A percentile compares a stretch with the other conserved stretches of the same genome.
Conservation (phyloP, 2,329 filamentous ascomycete genomes). For the Acrocalymma vagum region DNA sequence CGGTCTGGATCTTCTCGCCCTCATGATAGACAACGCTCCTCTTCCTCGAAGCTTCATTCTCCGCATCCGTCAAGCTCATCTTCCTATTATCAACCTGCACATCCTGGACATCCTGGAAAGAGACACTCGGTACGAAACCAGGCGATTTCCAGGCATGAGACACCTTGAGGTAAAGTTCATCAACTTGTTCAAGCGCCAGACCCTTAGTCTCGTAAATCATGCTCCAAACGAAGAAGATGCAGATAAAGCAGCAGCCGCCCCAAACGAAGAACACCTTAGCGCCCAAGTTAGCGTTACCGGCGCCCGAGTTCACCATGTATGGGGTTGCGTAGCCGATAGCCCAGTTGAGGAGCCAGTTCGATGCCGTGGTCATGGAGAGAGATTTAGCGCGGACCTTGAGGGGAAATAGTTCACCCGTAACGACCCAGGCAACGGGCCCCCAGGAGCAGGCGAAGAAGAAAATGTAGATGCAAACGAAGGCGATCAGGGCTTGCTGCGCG, state of each 20-base stretch:
- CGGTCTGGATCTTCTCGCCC: no score
- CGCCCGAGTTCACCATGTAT: constrained; percentile 69
- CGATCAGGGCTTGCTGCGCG: constrained; percentile 50
- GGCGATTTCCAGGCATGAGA: constrained; percentile 75
- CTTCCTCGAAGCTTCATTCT: constrained; percentile 41
- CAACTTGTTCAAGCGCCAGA: constrained; percentile 79
- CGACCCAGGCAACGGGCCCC: constrained; percentile 77
- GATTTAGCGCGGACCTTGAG: constrained; percentile 59
- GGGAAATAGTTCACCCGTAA: constrained; percentile 54
- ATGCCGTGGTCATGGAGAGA: constrained; percentile 61
- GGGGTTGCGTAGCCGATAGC: constrained; percentile 68
- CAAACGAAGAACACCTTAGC: constrained; percentile 65
- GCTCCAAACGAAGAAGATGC: constrained; percentile 73
- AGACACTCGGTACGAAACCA: constrained; percentile 66
- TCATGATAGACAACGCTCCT: no score
- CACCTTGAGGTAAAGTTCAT: constrained; percentile 79
- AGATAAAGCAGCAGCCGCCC: constrained; percentile 62
- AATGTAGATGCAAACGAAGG: constrained; percentile 72
- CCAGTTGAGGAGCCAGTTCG: constrained; percentile 63
- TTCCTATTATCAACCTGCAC: constrained; percentile 31
- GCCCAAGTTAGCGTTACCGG: constrained; percentile 71
- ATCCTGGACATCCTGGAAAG: constrained; percentile 48
- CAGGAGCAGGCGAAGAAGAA: constrained; percentile 84
- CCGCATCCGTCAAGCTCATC: constrained; percentile 41
- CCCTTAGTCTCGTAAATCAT: constrained; percentile 83